Evolutionary conservation across 768 basidiomycete genomes (phyloP), one percentile per base, ranked within the genome.

Genomic region (Lepiota brunneoincarnata): DNA sequence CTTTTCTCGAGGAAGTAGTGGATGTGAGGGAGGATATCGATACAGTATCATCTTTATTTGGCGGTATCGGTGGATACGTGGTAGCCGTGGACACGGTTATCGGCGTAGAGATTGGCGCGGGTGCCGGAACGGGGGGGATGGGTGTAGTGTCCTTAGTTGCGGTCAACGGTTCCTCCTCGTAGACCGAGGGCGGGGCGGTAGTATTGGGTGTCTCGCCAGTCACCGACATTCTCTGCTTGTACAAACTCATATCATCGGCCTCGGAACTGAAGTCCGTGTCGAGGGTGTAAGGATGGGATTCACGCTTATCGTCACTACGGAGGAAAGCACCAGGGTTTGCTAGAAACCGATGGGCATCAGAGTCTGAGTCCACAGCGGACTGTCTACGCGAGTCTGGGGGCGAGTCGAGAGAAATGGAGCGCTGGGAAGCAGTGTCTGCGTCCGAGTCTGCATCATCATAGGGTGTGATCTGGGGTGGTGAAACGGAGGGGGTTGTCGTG

Each of bases 391-490:
- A 89, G 43, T 55, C 66, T 12, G 81, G 67, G 2, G 86, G 79
- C 2, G 88, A 89, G 26, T 83, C 84, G 38, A 91, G 81, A 20
- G 88, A 79, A 47, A 91, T 87, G 1, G 90, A 91, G 37, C 78
- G 82, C 62, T 89, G 86, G 7, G 88, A 90, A 14, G 90, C 88
- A 4, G 87, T 90, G 63, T 91, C 90, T 54, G 77, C 82, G 58
- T 87, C 87, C 54, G 73, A 76, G 51, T 78, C 78, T 54, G 69
- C 68, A 14, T 68, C 61, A 24, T 72, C 70, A 49, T 69, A 69
- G 15, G 66, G 59, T 39, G 70, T 61, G 47, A 60, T 60, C 55
- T 62, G 70, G 39, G 62, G 59, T 42, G 67, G 63, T 17, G 66
- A 66, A 43, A 62, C 47, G 43, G 65, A 59, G 15, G 59, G 54